Conservation (phyloP, 352 stramenopile genomes). For the Peronospora tabacina region DNA sequence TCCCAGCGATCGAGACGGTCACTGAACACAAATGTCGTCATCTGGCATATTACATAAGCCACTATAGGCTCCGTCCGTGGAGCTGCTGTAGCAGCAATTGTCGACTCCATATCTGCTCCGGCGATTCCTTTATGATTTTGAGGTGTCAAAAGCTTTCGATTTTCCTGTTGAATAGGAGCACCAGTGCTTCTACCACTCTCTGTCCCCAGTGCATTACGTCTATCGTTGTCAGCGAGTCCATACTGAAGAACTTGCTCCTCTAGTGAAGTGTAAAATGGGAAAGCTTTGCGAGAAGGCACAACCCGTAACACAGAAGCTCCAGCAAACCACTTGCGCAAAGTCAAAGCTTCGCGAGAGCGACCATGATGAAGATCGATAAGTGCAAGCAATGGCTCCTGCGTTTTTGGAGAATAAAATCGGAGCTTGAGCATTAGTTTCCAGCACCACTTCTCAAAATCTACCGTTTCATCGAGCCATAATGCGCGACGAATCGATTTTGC, state of each 20-base stretch:
- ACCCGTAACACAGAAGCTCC: slow-evolving; percentile 27
- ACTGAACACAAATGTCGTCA: slow-evolving; percentile 66
- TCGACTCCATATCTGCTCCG: slow-evolving; percentile 23
- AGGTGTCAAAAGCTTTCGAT: slow-evolving; percentile 24
- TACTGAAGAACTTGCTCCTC: slow-evolving; percentile 31
- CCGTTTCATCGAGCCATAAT: slow-evolving; percentile 48
- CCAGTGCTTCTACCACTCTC: slow-evolving; percentile 24
- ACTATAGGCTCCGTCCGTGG: slow-evolving; percentile 76
- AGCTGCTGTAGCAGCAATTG: slow-evolving; percentile 32
- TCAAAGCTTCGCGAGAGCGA: slow-evolving; percentile 62
- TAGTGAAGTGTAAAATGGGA: slow-evolving; percentile 52
- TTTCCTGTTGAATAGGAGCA: slow-evolving; percentile 32
- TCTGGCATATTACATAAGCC: slow-evolving; percentile 79
- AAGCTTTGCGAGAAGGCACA: slow-evolving; percentile 27
- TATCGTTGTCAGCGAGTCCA: slow-evolving; percentile 4
- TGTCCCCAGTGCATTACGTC: slow-evolving; percentile 1
- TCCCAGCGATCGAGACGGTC: slow-evolving; percentile 78
- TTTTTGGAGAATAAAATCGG: slow-evolving; percentile 68
- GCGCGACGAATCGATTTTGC: slow-evolving; percentile 69
- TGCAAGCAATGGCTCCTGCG: slow-evolving; percentile 53
- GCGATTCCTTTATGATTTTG: slow-evolving; percentile 6
- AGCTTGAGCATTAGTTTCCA: slow-evolving; percentile 82
- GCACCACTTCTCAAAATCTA: slow-evolving; percentile 82
- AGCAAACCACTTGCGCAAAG: slow-evolving; percentile 70
- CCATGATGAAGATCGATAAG: slow-evolving; percentile 71